These are phyloP conservation scores for Lophiotrema nucula DNA, from an alignment of 495 filamentous ascomycete genomes.

Conservation along the genomic window DNA sequence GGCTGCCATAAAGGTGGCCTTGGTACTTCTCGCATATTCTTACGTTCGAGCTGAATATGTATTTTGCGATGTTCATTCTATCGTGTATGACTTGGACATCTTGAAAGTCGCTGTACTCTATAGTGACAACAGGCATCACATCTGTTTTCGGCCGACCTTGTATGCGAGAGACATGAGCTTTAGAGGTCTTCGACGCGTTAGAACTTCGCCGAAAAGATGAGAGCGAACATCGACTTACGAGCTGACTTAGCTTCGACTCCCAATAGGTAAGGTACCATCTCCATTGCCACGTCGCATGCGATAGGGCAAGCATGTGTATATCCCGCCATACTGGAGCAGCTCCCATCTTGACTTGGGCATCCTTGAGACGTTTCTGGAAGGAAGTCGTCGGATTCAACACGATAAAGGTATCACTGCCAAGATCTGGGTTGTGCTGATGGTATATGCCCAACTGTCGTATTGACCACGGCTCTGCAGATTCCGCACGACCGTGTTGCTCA, in stretches of 20 bases:
- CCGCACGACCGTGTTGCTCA: conserved; percentile 17
- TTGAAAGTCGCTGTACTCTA: conserved; percentile 17
- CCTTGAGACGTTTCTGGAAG: conserved; percentile 16
- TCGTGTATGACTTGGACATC: conserved; percentile 24
- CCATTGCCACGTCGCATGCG: conserved; percentile 13
- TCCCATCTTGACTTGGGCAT: background rate
- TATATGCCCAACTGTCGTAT: conserved; percentile 20
- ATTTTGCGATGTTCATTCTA: conserved; percentile 10
- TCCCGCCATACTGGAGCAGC: background rate
- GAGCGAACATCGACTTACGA: conserved; percentile 1
- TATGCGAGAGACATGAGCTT: conserved; percentile 15
- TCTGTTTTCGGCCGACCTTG: background rate
- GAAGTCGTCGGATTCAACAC: conserved; percentile 16
- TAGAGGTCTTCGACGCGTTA: conserved; percentile 1
- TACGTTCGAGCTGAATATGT: conserved; percentile 4
- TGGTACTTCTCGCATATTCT: conserved; percentile 1
- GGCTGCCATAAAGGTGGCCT: background rate
- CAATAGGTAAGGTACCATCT: conserved; percentile 15
- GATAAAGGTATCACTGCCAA: conserved; percentile 9
- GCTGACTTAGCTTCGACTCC: conserved; percentile 2
- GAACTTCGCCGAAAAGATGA: too few relatives aligned
- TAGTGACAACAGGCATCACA: background rate
- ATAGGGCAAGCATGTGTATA: conserved; percentile 11
- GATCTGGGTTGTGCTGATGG: conserved; percentile 1
- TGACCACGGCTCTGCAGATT: conserved; percentile 17